phyloP scores from a whole-genome alignment of 2,329 filamentous ascomycete species.

The Xylariaceae sp. region DNA sequence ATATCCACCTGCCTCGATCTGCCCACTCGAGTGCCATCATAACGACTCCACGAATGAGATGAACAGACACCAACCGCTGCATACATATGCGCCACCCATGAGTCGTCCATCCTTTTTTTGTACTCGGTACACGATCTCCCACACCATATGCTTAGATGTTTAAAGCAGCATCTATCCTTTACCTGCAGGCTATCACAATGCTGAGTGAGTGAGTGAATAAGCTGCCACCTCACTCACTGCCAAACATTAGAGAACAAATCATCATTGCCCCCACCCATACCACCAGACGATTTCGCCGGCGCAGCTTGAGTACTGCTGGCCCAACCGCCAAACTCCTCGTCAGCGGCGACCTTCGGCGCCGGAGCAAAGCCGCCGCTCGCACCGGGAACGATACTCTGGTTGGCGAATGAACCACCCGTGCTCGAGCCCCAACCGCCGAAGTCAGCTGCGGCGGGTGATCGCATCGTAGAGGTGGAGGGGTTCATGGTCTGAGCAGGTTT shows the following conservation, averaged over 20 bases:
- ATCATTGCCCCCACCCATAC: slow-evolving; percentile 68
- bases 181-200: too few relatives aligned
- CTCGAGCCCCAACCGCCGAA: slow-evolving; percentile 55
- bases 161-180: too few relatives aligned
- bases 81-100: too few relatives aligned
- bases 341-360: slow-evolving; percentile 69
- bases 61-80: too few relatives aligned
- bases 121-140: too few relatives aligned
- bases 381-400: slow-evolving; percentile 57
- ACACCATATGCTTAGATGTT: too few relatives aligned
- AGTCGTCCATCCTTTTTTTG: too few relatives aligned
- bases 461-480: slow-evolving; percentile 43
- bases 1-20: too few relatives aligned
- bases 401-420: slow-evolving; percentile 46
- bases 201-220: too few relatives aligned
- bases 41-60: too few relatives aligned
- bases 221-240: too few relatives aligned
- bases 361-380: slow-evolving; percentile 62
- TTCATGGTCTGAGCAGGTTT: slow-evolving; percentile 55
- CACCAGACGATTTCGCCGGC: slow-evolving; percentile 52
- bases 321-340: slow-evolving; percentile 97
- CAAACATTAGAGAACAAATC: slow-evolving; percentile 96
- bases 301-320: slow-evolving; percentile 60
- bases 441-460: slow-evolving; percentile 53
- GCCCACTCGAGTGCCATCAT: too few relatives aligned